Evolutionary conservation across 345 rosid genomes (phyloP).

Genomic region (Melaleuca quinquenervia): DNA sequence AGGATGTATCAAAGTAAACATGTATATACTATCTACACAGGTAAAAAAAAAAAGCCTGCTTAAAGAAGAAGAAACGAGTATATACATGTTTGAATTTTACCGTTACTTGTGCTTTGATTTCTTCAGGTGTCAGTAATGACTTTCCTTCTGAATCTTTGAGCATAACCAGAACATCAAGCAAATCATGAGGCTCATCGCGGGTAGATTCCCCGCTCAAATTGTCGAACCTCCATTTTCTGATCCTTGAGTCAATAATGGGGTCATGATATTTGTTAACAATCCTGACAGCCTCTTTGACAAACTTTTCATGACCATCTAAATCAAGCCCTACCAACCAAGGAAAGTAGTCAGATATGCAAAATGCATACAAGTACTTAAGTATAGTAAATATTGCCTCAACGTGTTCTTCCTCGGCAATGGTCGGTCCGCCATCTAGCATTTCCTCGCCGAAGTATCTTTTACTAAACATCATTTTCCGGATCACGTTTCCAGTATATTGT

Average conservation of each 20-base stretch:
- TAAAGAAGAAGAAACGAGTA: neutral
- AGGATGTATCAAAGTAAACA: neutral
- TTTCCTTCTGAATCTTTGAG: conserved; percentile 14
- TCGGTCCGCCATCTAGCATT: conserved; percentile 31
- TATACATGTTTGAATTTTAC: conserved; percentile 1
- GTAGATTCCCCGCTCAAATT: neutral
- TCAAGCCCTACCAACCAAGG: conserved; percentile 32
- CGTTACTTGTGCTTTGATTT: conserved; percentile 31
- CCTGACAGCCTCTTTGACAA: conserved; percentile 5
- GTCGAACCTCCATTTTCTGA: conserved; percentile 8
- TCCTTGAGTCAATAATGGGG: conserved; percentile 37
- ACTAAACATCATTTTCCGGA: conserved; percentile 22
- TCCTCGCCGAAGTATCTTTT: conserved; percentile 27
- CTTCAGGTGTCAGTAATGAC: conserved; percentile 24
- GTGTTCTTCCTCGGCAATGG: conserved; percentile 33
- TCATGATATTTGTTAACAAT: conserved; percentile 31
- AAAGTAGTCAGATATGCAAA: conserved; percentile 39
- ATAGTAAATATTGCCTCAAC: conserved; percentile 26
- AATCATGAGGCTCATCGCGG: conserved; percentile 20
- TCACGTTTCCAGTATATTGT: conserved; percentile 38
- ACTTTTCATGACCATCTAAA: conserved; percentile 42
- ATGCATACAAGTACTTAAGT: conserved; percentile 19
- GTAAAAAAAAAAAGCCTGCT: neutral
- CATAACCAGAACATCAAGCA: conserved; percentile 33
- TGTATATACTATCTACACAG: no score